A percentile compares a stretch with the other conserved stretches of the same genome.
These are phyloP conservation scores for Trichosporon sp. DNA, from an alignment of 1,284 basidiomycete species.

Conservation along the genomic window DNA sequence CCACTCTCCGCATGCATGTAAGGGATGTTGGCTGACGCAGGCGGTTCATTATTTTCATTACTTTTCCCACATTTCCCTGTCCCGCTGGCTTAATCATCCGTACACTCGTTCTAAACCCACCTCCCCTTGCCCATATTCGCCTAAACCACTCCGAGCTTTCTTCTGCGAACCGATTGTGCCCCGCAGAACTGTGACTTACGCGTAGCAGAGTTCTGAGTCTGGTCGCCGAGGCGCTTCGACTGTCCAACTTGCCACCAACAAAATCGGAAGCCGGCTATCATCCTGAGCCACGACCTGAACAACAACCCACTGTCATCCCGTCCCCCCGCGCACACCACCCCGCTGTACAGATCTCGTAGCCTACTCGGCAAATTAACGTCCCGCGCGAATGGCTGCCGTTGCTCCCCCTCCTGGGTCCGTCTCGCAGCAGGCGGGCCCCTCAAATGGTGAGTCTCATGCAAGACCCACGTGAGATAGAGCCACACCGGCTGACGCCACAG, in stretches of 20 bases:
- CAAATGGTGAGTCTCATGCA: conserved; percentile 26
- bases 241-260: conserved; percentile 14
- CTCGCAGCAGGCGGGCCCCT: conserved; percentile 24
- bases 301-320: background rate
- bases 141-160: background rate
- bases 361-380: background rate
- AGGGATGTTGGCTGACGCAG: conserved; percentile 8
- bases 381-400: conserved; percentile 33
- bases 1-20: background rate
- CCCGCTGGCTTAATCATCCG: conserved; percentile 7
- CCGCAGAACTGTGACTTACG: background rate
- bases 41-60: background rate
- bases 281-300: background rate
- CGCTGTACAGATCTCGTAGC: background rate
- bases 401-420: conserved; percentile 32
- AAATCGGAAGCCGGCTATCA: conserved; percentile 16
- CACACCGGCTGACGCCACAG: conserved; percentile 5
- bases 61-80: conserved; percentile 16
- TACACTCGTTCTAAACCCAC: conserved; percentile 10
- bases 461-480: background rate
- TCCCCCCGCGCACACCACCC: background rate
- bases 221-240: background rate
- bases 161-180: background rate
- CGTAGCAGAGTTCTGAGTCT: background rate
- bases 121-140: background rate